Evolutionary conservation across 495 filamentous ascomycete genomes (phyloP), one percentile per base, ranked within the genome.

Genomic region (Evernia prunastri): DNA sequence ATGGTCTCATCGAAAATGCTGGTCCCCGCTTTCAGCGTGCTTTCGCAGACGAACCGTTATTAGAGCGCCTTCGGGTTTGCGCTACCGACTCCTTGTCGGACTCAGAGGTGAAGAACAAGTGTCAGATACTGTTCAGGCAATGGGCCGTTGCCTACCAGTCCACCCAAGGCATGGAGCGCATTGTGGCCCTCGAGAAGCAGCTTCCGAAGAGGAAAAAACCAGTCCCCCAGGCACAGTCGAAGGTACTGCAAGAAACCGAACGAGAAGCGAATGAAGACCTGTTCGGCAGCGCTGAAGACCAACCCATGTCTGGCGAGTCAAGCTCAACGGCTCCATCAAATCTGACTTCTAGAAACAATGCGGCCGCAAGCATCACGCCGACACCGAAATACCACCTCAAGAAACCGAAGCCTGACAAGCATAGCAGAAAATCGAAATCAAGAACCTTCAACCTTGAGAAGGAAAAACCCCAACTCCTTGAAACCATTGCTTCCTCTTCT

Each of bases 1-100:
- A 99, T 73, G 92, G 89, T 53, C 79, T 97, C 31, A 95, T 99
- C 37, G 90, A 96, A 70, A 99, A 97, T 77, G 91, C 91, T 23
- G 93, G 92, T 4, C 82, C 88, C 17, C 85, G 89, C 37, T 97
- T 99, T 72, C 87, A 96, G 76, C 84, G 90, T 20, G 80, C 78
- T 35, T 97, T 97, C 72, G 89, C 87, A 29, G 93, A 97, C 67
- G 93, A 97, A 67, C 87, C 91, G n/a, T 78, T 97, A 31, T 83
- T 99, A 23, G 95, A 99, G 73, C 88, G 95, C 53, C 79, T 99
- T 35, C 87, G 95, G 27, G 87, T 97, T 54, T 87, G 91, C 53
- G 89, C 87, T 17, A 94, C 89, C 25, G 92, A 95, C 47, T 79
- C 89, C 3, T 82, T 93, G 58, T 93, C 92, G 0, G 94, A 97